Base-by-base conservation (phyloP, 352 stramenopile genomes). In the Pythium insidiosum region DNA sequence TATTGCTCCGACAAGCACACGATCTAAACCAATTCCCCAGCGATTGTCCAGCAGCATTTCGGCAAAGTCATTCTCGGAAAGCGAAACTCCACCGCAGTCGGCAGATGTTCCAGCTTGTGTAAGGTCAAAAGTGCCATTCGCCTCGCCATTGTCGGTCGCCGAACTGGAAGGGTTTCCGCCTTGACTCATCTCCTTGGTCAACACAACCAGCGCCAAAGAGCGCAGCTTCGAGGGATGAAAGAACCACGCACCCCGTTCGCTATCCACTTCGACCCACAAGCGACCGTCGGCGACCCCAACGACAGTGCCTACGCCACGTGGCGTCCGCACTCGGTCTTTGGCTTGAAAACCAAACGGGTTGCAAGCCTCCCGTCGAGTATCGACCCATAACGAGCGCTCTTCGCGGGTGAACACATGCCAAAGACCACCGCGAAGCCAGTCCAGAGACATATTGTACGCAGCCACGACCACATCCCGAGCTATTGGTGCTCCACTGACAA, bases 261-360 rank as follows among this genome's bases (percentile, higher is more conserved):
- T 78, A 18, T 95, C 85, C 0, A 93, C 67, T 45, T 90, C 63
- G 6, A 94, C 62, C 85, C 85, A 95, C 6, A 94, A 42, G 5
- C 73, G 63, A 11, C 58, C 53, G 23, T 70, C 60, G 2, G 73
- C 69, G 6, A 84, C 63, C 0, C 85, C 85, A 2, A 91, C 31
- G 0, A 95, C 64, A 6, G 59, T 58, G 2, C 77, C 85, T 46
- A 80, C 77, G 0, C 85, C 85, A n/a, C 85, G 67, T 45, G 69
- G 54, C 2, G 77, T 93, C 2, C 75, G 65, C 24, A 95, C 82
- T 25, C 62, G 61, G 12, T 92, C 80, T 1, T 73, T 51, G 0
- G 59, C 48, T 29, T 65, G 52, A 43, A 91, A 86, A 0, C 72
- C 80, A 30, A 82, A 61, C 6, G 41, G 44, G 0, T 23, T 12